These are phyloP conservation scores for Yarrowia galli DNA, from an alignment of 1,139 yeast species.

Conservation along the genomic window DNA sequence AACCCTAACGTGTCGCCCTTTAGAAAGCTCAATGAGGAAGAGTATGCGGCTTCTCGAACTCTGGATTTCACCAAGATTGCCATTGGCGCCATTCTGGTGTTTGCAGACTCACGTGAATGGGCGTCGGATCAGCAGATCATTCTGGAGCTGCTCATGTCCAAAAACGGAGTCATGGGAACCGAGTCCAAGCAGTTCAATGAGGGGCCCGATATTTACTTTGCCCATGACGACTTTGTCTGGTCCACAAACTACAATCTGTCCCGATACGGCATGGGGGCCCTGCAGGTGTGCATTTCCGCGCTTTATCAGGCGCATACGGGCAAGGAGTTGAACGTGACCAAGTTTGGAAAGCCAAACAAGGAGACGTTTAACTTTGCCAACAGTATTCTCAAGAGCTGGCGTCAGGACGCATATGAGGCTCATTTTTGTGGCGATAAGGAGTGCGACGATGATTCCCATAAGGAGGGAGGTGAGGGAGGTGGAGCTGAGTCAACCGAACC, in stretches of 20 bases:
- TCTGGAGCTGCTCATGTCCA: slow-evolving; percentile 73
- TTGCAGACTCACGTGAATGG: slow-evolving; percentile 88
- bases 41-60: slow-evolving; percentile 60
- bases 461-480: too few species aligned
- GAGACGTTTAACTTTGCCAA: slow-evolving; percentile 84
- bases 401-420: slow-evolving; percentile 71
- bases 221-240: slow-evolving; percentile 90
- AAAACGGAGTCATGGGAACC: slow-evolving; percentile 84
- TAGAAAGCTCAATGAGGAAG: slow-evolving; percentile 77
- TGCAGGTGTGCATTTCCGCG: slow-evolving; percentile 84
- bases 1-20: slow-evolving; percentile 85
- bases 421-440: slow-evolving; percentile 40
- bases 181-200: slow-evolving; percentile 70
- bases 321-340: slow-evolving; percentile 71
- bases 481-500: too few species aligned
- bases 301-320: slow-evolving; percentile 83
- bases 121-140: slow-evolving; percentile 90
- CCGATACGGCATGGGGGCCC: slow-evolving; percentile 89
- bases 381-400: slow-evolving; percentile 76
- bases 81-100: slow-evolving; percentile 76
- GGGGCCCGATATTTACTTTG: slow-evolving; percentile 83
- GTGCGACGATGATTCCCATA: slow-evolving; percentile 49
- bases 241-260: slow-evolving; percentile 81
- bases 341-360: slow-evolving; percentile 86
- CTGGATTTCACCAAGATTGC: slow-evolving; percentile 69